Conservation (phyloP, 352 stramenopile species). For the Globisporangium spiculum region DNA sequence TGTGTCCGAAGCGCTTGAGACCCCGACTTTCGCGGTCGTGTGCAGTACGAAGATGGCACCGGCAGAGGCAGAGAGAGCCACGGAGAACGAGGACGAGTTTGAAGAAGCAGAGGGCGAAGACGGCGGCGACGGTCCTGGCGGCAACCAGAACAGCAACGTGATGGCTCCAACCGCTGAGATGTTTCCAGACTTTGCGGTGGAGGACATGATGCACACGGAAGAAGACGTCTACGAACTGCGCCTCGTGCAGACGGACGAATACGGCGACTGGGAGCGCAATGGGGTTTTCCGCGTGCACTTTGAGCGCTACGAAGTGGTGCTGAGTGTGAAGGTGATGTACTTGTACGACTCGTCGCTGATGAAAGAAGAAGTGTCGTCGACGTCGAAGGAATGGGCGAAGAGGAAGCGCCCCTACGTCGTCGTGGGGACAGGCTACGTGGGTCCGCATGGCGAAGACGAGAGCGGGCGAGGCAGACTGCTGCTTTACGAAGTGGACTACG, state of each 20-base stretch:
- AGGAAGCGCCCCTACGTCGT: constrained; percentile 83
- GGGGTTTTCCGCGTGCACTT: constrained; percentile 84
- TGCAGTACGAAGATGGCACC: constrained; percentile 58
- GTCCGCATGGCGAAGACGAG: constrained; percentile 83
- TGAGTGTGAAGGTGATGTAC: constrained; percentile 87
- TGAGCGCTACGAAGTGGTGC: constrained; percentile 80
- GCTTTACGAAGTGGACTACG: constrained; percentile 87
- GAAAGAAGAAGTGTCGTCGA: constrained; percentile 65
- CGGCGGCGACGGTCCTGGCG: constrained; percentile 44
- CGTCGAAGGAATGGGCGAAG: constrained; percentile 67
- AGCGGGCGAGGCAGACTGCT: constrained; percentile 78
- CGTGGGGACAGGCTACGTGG: constrained; percentile 79
- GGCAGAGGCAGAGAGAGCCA: constrained; percentile 54
- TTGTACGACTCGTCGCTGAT: constrained; percentile 80
- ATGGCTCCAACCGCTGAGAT: constrained; percentile 80
- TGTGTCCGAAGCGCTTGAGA: constrained; percentile 72
- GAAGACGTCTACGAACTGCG: constrained; percentile 85
- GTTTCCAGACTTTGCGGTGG: constrained; percentile 64
- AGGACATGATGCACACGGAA: constrained; percentile 65
- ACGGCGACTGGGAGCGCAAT: constrained; percentile 67
- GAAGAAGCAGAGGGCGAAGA: constrained; percentile 49
- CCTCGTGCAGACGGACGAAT: constrained; percentile 77
- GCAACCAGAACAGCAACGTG: constrained; percentile 36
- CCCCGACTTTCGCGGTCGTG: constrained; percentile 78
- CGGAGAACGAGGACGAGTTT: constrained; percentile 53